A percentile compares a stretch with the other conserved stretches of the same genome.
Conservation (phyloP, 306 rosid genomes). For the Cicer arietinum region DNA sequence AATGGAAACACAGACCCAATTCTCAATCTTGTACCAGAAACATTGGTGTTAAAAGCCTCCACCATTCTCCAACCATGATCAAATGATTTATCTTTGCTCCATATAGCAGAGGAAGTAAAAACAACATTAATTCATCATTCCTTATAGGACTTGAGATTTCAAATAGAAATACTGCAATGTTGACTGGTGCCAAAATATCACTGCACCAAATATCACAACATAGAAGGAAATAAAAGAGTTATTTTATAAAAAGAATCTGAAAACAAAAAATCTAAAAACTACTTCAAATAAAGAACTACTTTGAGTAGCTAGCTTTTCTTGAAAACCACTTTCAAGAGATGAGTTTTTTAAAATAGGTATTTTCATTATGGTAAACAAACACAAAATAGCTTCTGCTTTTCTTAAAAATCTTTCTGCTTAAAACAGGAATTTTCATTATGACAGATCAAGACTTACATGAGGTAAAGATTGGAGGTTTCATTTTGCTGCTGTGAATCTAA, state of each 20-base stretch:
- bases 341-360: too few species aligned
- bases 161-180: conserved; percentile 87
- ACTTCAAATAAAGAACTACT: too few species aligned
- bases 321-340: too few species aligned
- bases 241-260: not conserved
- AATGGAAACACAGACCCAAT: conserved; percentile 83
- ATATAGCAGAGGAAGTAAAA: conserved; percentile 72
- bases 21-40: conserved; percentile 95
- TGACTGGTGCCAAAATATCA: conserved; percentile 68
- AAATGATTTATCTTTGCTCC: conserved; percentile 88
- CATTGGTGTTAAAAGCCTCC: conserved; percentile 98
- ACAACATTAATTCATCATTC: conserved; percentile 63
- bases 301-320: too few species aligned
- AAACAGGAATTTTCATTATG: too few species aligned
- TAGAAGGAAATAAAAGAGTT: conserved; percentile 28
- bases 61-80: conserved; percentile 92
- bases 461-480: conserved; percentile 65
- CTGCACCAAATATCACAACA: conserved; percentile 59
- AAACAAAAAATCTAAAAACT: too few species aligned
- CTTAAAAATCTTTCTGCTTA: too few species aligned
- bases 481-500: conserved; percentile 49
- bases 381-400: too few species aligned
- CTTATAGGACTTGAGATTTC: conserved; percentile 91
- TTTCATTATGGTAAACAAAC: too few species aligned
- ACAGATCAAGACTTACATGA: conserved; percentile 51